Conservation (phyloP, 768 basidiomycete genomes). For the Leucosporidium creatinivorum region DNA sequence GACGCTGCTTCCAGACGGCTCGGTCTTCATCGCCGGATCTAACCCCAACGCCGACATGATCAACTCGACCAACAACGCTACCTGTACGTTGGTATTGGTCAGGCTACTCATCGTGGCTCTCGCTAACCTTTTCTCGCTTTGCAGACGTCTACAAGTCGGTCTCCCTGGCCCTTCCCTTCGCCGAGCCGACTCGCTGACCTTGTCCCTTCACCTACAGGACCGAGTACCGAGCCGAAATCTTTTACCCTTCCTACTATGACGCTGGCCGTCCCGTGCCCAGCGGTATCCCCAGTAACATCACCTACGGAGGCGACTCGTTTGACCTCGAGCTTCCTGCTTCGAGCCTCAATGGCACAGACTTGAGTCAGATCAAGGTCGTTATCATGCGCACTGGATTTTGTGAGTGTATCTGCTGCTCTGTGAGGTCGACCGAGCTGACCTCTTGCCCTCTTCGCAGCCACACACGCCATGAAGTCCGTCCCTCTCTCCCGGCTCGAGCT, state of each 20-base stretch:
- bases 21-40: conserved; percentile 77
- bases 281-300: conserved; percentile 60
- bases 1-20: conserved; percentile 69
- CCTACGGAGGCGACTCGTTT: conserved; percentile 65
- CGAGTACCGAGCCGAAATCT: conserved; percentile 63
- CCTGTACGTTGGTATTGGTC: conserved; percentile 2
- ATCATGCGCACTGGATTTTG: conserved; percentile 86
- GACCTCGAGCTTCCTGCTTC: conserved; percentile 45
- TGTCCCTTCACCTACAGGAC: conserved; percentile 43
- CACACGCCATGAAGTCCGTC: not conserved
- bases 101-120: too few species aligned
- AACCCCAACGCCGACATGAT: conserved; percentile 74
- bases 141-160: not conserved
- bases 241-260: conserved; percentile 46
- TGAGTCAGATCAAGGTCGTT: conserved; percentile 90
- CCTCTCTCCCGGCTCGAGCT: not conserved
- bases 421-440: not conserved
- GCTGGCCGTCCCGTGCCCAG: conserved; percentile 56
- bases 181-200: not conserved
- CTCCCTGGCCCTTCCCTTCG: not conserved
- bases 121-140: not conserved
- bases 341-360: conserved; percentile 48
- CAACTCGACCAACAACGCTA: not conserved
- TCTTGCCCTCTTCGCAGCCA: not conserved
- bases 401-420: conserved; percentile 38